Evolutionary conservation across 2,329 filamentous ascomycete species (phyloP).

Genomic region (Aspergillus calidoustus): DNA sequence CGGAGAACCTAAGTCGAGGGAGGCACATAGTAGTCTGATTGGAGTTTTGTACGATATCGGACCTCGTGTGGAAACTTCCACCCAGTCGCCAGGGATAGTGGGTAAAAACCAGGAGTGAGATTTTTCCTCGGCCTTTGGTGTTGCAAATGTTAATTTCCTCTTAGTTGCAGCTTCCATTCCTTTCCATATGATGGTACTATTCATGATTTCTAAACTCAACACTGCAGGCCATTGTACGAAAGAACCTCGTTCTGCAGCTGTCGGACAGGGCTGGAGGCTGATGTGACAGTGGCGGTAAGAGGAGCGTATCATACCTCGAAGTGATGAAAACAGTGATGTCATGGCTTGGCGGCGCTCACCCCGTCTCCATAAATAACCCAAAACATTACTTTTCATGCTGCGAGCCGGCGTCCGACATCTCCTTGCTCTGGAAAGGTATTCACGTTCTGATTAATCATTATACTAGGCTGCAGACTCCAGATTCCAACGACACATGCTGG

Average conservation of each 20-base stretch:
- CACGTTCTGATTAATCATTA: neutral
- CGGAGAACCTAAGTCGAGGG: neutral
- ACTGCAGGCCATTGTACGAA: neutral
- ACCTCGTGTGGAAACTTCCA: neutral
- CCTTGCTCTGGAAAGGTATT: neutral
- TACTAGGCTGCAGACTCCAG: neutral
- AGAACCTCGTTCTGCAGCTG: neutral
- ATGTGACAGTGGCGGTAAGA: neutral
- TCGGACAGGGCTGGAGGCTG: neutral
- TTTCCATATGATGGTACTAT: neutral
- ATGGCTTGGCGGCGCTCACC: slow-evolving; percentile 5
- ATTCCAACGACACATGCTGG: neutral
- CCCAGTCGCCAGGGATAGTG: neutral
- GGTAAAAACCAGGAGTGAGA: neutral
- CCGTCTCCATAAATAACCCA: slow-evolving; percentile 2
- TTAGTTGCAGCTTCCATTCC: neutral
- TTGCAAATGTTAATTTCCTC: neutral
- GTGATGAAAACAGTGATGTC: slow-evolving; percentile 12
- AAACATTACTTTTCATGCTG: neutral
- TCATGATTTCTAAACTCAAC: neutral
- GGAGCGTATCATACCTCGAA: neutral
- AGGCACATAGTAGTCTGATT: neutral
- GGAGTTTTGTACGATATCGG: neutral
- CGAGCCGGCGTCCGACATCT: neutral
- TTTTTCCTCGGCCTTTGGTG: neutral